Conservation (phyloP, 345 rosid species). For the Arabis alpina region DNA sequence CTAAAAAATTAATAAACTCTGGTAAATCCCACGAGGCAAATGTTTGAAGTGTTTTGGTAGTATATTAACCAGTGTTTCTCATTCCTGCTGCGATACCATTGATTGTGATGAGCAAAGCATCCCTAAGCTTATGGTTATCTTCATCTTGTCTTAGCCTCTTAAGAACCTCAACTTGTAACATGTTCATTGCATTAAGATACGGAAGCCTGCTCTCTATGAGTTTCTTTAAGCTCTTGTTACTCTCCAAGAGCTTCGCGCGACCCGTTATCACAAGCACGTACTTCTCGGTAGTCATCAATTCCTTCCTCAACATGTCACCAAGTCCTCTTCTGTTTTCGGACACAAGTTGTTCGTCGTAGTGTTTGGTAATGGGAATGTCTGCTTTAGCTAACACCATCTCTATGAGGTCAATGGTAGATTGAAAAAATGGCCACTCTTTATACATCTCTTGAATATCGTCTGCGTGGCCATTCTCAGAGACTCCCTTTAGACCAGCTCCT, state of each 20-base stretch:
- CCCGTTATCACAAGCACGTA: constrained; percentile 75
- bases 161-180: constrained; percentile 90
- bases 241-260: constrained; percentile 71
- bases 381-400: constrained; percentile 97
- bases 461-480: constrained; percentile 74
- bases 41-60: not conserved
- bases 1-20: not conserved
- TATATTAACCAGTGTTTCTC: constrained; percentile 76
- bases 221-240: constrained; percentile 81
- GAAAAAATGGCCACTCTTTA: constrained; percentile 95
- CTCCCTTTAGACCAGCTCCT: constrained; percentile 83
- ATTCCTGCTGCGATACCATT: constrained; percentile 97
- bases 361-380: constrained; percentile 81
- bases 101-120: constrained; percentile 90
- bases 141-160: constrained; percentile 85
- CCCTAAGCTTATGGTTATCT: constrained; percentile 82
- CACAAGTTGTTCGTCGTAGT: constrained; percentile 87
- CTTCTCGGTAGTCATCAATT: constrained; percentile 69
- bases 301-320: constrained; percentile 74
- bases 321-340: constrained; percentile 68
- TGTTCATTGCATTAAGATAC: constrained; percentile 86
- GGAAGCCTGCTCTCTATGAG: constrained; percentile 93
- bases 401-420: constrained; percentile 89
- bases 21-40: not conserved
- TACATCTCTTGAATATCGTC: constrained; percentile 87